Evolutionary conservation across 306 rosid species (phyloP), one percentile per base, ranked within the genome.

Genomic region (Purshia tridentata): DNA sequence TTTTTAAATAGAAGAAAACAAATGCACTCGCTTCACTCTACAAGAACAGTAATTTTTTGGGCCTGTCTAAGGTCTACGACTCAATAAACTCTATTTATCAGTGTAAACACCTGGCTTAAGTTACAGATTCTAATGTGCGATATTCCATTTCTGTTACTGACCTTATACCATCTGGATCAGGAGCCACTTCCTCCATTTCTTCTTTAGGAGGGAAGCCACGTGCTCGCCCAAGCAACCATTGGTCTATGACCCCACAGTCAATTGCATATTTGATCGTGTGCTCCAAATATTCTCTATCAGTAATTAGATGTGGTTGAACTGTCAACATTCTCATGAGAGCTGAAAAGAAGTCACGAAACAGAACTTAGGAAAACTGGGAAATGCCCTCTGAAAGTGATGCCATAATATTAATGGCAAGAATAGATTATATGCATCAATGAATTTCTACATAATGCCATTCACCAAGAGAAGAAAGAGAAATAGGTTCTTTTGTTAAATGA

Each of bases 271-370:
- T 85, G 79, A 94, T 84, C 46, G 88, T 61, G 66, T 75, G 91
- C 82, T 87, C 89, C 61, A 94, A 77, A 83, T 89, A 94, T 65
- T 80, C 88, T 84, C 83, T 91, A 67, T 94, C 97, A 16, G 92
- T 86, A 39, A 87, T 75, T 73, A 83, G 70, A 76, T 94, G 77
- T 19, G 89, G 87, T 77, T 91, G 90, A 78, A 94, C 93, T 2
- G 96, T 76, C 81, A 94, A 77, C 96, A 84, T 88, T 80, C 96
- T 83, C 88, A 94, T 64, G 76, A 94, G 88, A 55, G 81, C 99
- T 94, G 95, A 72, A 86, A 80, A 70, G 70, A 48, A 69, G 73
- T 70, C 39, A 52, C 15, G 9, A 11, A 65, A 52, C 75, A 67
- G 15, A 68, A 48, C 49, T 58, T 64, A 65, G 84, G 65, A 78